phyloP scores from a whole-genome alignment of 2,329 filamentous ascomycete genomes.

The Penicillium fuscoglaucum region DNA sequence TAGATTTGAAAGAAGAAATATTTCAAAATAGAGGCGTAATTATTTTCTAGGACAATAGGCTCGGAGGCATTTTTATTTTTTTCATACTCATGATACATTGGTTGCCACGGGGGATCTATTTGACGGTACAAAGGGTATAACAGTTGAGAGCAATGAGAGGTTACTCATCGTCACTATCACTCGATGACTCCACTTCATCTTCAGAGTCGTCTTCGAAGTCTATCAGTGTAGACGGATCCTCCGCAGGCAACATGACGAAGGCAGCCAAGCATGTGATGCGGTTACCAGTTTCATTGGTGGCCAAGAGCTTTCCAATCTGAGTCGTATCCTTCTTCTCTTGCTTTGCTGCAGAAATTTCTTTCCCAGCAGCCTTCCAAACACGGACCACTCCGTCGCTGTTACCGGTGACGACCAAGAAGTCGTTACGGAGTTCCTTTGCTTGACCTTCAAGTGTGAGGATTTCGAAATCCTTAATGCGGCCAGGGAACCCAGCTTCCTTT shows the following conservation, averaged over 20 bases:
- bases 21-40: neutral
- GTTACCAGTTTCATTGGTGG: conserved; percentile 79
- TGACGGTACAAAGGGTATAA: conserved; percentile 30
- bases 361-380: conserved; percentile 63
- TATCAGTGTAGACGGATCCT: conserved; percentile 55
- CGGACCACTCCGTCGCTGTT: conserved; percentile 86
- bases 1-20: neutral
- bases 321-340: conserved; percentile 18
- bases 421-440: conserved; percentile 33
- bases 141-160: conserved; percentile 13
- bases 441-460: conserved; percentile 53
- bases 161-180: conserved; percentile 35
- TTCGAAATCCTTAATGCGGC: conserved; percentile 86
- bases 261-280: conserved; percentile 85
- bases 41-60: neutral
- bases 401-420: conserved; percentile 66
- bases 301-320: conserved; percentile 67
- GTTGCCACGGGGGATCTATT: conserved; percentile 9
- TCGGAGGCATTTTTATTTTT: neutral
- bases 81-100: conserved; percentile 18
- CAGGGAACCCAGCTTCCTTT: conserved; percentile 62
- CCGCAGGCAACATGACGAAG: conserved; percentile 75
- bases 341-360: conserved; percentile 30
- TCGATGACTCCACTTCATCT: conserved; percentile 35
- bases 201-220: conserved; percentile 56